Conservation (phyloP, 2,329 filamentous ascomycete genomes). For the Elsinoe ampelina region DNA sequence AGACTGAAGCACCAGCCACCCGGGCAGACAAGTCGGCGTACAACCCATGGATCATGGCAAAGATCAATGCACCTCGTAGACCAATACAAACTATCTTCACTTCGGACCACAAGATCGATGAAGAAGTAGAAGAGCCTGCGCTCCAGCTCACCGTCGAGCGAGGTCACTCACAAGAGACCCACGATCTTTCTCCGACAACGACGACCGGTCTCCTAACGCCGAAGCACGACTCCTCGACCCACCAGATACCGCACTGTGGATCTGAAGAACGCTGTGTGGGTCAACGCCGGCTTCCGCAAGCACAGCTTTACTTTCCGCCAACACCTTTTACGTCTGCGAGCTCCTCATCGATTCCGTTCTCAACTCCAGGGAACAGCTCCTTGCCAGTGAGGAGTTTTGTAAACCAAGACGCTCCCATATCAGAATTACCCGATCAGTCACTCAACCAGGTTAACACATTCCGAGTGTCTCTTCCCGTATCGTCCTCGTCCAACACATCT, state of each 20-base stretch:
- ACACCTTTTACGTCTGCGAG: not conserved
- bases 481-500: not conserved
- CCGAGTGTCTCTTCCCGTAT: too few relatives aligned
- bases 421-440: too few relatives aligned
- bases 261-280: not conserved
- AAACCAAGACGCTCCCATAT: not conserved
- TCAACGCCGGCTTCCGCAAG: not conserved
- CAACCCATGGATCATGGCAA: conserved; percentile 43
- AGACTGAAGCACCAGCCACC: conserved; percentile 22
- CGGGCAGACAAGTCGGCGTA: conserved; percentile 19
- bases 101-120: conserved; percentile 12
- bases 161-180: too few relatives aligned
- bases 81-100: conserved; percentile 13
- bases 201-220: conserved; percentile 16
- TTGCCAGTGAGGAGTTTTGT: conserved; percentile 6
- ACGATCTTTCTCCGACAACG: too few relatives aligned
- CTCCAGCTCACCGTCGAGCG: too few relatives aligned
- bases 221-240: conserved; percentile 18
- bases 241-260: not conserved
- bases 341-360: conserved; percentile 5
- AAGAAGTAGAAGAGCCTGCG: not conserved
- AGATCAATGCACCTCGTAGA: conserved; percentile 33
- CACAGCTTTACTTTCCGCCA: not conserved
- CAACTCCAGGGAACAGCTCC: not conserved
- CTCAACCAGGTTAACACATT: too few relatives aligned